Evolutionary conservation across 306 rosid species (phyloP), one percentile per base, ranked within the genome.

Genomic region (Cicer arietinum): DNA sequence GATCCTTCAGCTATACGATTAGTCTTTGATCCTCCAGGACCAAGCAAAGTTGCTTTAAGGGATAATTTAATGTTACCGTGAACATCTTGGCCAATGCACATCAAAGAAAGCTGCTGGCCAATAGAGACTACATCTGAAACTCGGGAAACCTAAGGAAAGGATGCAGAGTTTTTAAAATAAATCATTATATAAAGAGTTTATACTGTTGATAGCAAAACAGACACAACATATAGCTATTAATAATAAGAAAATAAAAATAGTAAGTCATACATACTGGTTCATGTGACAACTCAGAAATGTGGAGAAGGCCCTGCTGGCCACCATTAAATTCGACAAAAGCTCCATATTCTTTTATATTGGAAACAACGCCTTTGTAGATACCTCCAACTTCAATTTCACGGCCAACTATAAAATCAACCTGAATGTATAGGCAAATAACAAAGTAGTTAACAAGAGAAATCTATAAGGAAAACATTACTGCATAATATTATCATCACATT

Each of bases 381-480:
- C 98, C 98, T 47, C 97, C 98, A 16, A 91, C 85, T 89, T 88
- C 97, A 74, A 91, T 91, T 83, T 91, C 91, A 71, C 98, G 96
- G 58, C 98, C 97, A 71, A 90, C 90, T 62, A 89, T 71, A 76
- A 90, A 91, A 72, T 90, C 96, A 84, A 94, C 82, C 98, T 94
- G 87, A 72, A 44, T 69, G 51, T 7, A 47, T 53, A 64, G 7
- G 47, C 13, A 50, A 40, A 61, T 7, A 12, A 46, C 35, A 73
- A 71, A 62, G 65, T 47, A 57, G 44, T 73, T 58, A 41, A 8
- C 6, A 73, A 48, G 20, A 62, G 17, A 68, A 84, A 73, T 67
- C 11, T 39, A 6, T 45, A 54, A 50, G 71, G 39, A 59, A 71
- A 71, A 42, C 40, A 44, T 50, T 44, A 9, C 35, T 37, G 44